These are phyloP conservation scores for Rhynchospora pubera DNA, from an alignment of 176 grass and related monocot genomes.

Conservation along the genomic window DNA sequence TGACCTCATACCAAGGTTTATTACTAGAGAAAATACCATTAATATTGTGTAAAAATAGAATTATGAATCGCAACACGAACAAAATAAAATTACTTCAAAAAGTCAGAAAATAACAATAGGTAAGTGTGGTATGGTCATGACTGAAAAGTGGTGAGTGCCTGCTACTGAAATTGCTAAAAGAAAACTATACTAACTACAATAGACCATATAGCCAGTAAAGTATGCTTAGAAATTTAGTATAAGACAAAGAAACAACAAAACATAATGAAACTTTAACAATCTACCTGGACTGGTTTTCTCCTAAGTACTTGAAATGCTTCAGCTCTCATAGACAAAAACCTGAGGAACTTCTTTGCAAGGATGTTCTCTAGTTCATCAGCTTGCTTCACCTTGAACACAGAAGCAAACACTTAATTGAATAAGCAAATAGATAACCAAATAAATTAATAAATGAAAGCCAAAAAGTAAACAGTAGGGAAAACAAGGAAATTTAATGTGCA, in stretches of 20 bases:
- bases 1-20: background rate
- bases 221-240: background rate
- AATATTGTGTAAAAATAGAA: background rate
- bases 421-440: background rate
- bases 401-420: constrained; percentile 1
- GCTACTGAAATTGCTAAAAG: background rate
- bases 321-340: constrained; percentile 95
- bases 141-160: background rate
- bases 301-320: constrained; percentile 95
- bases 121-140: background rate
- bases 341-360: constrained; percentile 91
- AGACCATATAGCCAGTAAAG: background rate
- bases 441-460: background rate
- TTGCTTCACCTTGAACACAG: constrained; percentile 66
- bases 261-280: constrained; percentile 13
- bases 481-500: background rate
- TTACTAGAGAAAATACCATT: background rate
- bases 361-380: constrained; percentile 98
- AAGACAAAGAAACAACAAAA: background rate
- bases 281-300: constrained; percentile 97
- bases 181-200: background rate
- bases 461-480: background rate
- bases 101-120: background rate
- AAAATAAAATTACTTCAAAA: background rate
- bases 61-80: background rate